Evolutionary conservation across 768 basidiomycete genomes (phyloP), one percentile per base, ranked within the genome.

Genomic region (Sarcomyxa edulis): DNA sequence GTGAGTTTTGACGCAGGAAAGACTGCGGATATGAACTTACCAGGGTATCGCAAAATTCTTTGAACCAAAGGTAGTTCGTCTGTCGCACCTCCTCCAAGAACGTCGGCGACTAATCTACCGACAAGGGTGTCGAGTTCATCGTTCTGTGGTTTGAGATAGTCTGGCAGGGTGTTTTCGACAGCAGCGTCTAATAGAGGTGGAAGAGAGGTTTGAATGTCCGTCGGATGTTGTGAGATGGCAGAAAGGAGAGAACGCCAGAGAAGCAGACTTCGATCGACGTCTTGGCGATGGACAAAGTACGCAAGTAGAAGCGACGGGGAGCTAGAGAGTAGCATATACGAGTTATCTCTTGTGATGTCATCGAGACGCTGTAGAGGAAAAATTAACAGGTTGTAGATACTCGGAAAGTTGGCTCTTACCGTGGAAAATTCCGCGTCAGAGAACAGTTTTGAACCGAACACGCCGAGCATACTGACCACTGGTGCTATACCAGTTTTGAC

Each of bases 401-500:
- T n/a, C n/a, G n/a, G n/a, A n/a, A n/a, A n/a, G 21, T 11, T 11
- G 37, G n/a, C 16, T 56, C 67, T 29, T 48, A 81, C 81, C 52
- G 63, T 46, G 5, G 71, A 51, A 31, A 78, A 63, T 5, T 51
- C 44, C 4, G 25, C 46, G 27, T 78, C 66, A 2, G 57, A 43
- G 41, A 81, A 81, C 10, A 85, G 48, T 0, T 62, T 56, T 6
- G 64, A 55, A 2, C 72, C 72, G 43, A 85, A 84, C 5, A 66
- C 60, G 7, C 69, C 62, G 28, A 85, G 48, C 23, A 82, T 55
- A 26, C 59, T 60, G 10, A 70, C 60, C 20, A 79, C 53, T 19
- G 56, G 40, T 7, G 47, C 14, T 4, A 28, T 44, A 20, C 48
- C 47, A 16, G 48, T 43, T 11, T 53, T 15, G 22, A n/a, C 30